A percentile compares a stretch with the other conserved stretches of the same genome.
phyloP scores from a whole-genome alignment of 345 rosid genomes.

The Brassica incana region DNA sequence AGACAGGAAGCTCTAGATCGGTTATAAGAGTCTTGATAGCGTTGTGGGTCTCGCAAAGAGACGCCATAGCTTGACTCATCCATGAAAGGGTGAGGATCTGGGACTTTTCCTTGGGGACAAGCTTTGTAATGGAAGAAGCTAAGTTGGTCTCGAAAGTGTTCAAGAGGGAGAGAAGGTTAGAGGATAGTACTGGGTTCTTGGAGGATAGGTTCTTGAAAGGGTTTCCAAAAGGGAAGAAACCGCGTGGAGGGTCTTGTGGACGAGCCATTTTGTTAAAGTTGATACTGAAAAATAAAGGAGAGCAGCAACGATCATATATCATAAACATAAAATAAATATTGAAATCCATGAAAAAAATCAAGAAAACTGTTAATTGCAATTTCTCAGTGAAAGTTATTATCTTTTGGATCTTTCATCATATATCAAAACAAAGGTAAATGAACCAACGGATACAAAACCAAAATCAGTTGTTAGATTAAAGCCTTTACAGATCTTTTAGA shows the following conservation, averaged over 20 bases:
- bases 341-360: not conserved
- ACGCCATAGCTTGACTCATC: conserved; percentile 41
- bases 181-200: conserved; percentile 19
- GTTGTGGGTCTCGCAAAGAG: conserved; percentile 36
- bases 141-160: conserved; percentile 34
- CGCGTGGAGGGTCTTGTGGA: conserved; percentile 37
- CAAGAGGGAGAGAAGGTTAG: conserved; percentile 34
- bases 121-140: conserved; percentile 23
- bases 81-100: conserved; percentile 39
- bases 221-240: conserved; percentile 45
- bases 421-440: not conserved
- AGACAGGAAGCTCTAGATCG: conserved; percentile 36
- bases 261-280: conserved; percentile 27
- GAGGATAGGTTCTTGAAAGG: conserved; percentile 39
- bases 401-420: not conserved
- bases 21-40: conserved; percentile 37
- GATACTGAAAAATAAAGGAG: conserved; percentile 8
- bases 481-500: conserved; percentile 15
- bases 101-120: conserved; percentile 36
- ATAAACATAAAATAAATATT: not conserved
- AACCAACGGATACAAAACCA: not conserved
- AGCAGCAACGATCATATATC: not conserved
- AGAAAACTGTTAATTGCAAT: not conserved
- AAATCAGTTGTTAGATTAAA: not conserved
- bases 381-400: not conserved